Conservation (phyloP, 176 grass and related monocot genomes). For the Areca catechu region DNA sequence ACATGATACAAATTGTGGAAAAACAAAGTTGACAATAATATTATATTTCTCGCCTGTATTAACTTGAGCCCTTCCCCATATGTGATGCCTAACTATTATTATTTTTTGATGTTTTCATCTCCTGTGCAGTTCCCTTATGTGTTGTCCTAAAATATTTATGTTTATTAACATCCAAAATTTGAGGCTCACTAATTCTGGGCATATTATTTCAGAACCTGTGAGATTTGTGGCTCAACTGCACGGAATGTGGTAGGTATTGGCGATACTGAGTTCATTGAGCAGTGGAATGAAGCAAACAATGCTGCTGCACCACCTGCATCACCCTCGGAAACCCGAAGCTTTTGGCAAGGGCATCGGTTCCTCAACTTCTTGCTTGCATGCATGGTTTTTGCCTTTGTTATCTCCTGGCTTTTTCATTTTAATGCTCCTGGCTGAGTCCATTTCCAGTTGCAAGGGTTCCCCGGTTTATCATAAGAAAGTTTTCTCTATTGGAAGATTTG, state of each 20-base stretch:
- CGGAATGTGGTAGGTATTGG: slow-evolving; percentile 71
- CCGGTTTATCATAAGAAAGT: too few relatives aligned
- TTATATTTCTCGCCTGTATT: too few relatives aligned
- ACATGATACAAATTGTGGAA: too few relatives aligned
- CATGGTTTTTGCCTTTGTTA: slow-evolving; percentile 16
- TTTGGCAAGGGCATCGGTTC: slow-evolving; percentile 15
- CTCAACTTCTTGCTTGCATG: slow-evolving; percentile 15
- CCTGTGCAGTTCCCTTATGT: too few relatives aligned
- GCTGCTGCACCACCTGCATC: slow-evolving; percentile 5
- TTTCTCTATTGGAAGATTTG: too few relatives aligned
- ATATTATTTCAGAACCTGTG: slow-evolving; percentile 56
- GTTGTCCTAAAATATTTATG: background rate
- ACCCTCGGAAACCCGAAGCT: slow-evolving; percentile 22
- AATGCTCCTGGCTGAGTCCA: slow-evolving; percentile 7
- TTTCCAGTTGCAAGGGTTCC: too few relatives aligned
- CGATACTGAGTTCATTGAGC: slow-evolving; percentile 63
- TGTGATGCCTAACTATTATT: too few relatives aligned
- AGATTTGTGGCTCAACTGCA: slow-evolving; percentile 76
- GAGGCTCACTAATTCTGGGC: background rate
- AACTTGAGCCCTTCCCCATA: too few relatives aligned
- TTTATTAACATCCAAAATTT: background rate
- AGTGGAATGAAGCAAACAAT: slow-evolving; percentile 62
- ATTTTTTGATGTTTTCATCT: too few relatives aligned
- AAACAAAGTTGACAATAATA: too few relatives aligned
- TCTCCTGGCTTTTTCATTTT: slow-evolving; percentile 17